A percentile compares a stretch with the other conserved stretches of the same genome.
phyloP scores from a whole-genome alignment of 2,329 filamentous ascomycete species.

The Pseudogymnoascus sp. region DNA sequence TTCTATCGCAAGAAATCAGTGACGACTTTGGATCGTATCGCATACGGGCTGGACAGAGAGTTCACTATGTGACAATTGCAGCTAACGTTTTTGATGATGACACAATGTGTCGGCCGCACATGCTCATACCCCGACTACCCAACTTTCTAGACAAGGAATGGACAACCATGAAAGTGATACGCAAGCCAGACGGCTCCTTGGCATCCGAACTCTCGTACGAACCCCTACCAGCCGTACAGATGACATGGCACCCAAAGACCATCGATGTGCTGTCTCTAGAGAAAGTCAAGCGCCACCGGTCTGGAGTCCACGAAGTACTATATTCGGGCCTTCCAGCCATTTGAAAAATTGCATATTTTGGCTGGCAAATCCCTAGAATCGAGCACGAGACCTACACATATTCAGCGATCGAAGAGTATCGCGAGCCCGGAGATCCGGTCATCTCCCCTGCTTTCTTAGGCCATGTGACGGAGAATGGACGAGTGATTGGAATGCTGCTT shows the following conservation, averaged over 20 bases:
- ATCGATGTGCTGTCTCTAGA: conserved; percentile 14
- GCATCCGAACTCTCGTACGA: conserved; percentile 10
- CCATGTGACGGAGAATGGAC: conserved; percentile 31
- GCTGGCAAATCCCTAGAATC: conserved; percentile 20
- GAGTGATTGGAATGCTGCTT: conserved; percentile 31
- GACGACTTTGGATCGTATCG: neutral
- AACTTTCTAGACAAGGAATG: conserved; percentile 7
- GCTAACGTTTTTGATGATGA: neutral
- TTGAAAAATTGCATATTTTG: conserved; percentile 21
- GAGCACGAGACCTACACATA: conserved; percentile 21
- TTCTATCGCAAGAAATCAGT: neutral
- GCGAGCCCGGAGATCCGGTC: neutral
- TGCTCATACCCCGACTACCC: conserved; percentile 9
- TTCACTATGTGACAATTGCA: conserved; percentile 2
- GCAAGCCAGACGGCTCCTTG: conserved; percentile 10
- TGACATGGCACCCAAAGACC: conserved; percentile 13
- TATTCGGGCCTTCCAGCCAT: neutral
- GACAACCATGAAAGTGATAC: conserved; percentile 5
- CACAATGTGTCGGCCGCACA: neutral
- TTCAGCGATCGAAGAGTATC: neutral
- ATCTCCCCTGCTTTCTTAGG: conserved; percentile 31
- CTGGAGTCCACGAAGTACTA: conserved; percentile 12
- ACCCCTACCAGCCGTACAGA: conserved; percentile 11
- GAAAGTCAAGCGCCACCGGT: conserved; percentile 14
- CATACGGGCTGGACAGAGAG: neutral